Conservation (phyloP, 148 eudicot species). For the Bassia scoparia region DNA sequence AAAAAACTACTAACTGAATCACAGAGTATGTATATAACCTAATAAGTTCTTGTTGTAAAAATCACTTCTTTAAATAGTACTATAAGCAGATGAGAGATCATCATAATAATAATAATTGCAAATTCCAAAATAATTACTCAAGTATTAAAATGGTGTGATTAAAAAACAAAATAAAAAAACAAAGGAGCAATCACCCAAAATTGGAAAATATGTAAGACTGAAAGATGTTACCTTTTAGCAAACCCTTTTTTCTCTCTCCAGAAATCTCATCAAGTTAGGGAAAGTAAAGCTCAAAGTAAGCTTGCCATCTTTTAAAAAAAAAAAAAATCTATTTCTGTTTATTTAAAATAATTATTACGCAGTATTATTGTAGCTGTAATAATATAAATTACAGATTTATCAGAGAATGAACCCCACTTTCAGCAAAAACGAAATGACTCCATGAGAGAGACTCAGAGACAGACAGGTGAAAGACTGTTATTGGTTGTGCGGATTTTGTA, state of each 20-base stretch:
- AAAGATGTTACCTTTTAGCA: slow-evolving; percentile 25
- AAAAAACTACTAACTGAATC: slow-evolving; percentile 8
- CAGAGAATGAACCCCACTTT: background rate
- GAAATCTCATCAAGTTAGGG: slow-evolving; percentile 11
- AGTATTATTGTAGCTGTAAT: background rate
- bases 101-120: no score
- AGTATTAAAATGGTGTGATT: no score
- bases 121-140: background rate
- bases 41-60: no score
- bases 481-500: slow-evolving; percentile 16
- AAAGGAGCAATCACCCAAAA: background rate
- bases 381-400: background rate
- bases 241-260: background rate
- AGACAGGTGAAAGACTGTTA: slow-evolving; percentile 12
- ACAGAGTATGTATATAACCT: no score
- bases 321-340: no score
- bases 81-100: background rate
- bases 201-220: background rate
- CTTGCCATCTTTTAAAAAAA: background rate
- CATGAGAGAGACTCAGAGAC: slow-evolving; percentile 1
- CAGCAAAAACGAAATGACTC: slow-evolving; percentile 13
- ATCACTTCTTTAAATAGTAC: background rate
- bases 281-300: slow-evolving; percentile 19
- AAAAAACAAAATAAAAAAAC: background rate
- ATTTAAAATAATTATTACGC: no score